Conservation (phyloP, 2,329 filamentous ascomycete species). For the Fusarium sp. region DNA sequence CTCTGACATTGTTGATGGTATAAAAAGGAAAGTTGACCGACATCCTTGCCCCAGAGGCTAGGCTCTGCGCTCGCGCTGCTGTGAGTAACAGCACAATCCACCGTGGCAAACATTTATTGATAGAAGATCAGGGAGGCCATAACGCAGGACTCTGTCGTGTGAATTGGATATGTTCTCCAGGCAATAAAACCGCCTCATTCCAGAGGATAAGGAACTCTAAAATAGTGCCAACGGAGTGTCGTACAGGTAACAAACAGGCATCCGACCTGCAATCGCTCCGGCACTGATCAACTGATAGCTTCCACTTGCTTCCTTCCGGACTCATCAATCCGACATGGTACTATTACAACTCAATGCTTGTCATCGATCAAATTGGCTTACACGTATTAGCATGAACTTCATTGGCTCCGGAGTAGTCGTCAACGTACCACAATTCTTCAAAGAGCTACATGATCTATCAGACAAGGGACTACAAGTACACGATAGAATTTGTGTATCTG, state of each 20-base stretch:
- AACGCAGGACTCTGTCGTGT: not conserved
- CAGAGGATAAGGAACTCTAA: constrained; percentile 13
- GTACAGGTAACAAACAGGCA: constrained; percentile 33
- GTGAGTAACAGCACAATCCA: constrained; percentile 11
- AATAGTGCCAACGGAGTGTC: constrained; percentile 50
- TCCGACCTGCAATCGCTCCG: not conserved
- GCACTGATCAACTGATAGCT: constrained; percentile 49
- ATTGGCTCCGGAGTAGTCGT: constrained; percentile 78
- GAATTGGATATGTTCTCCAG: not conserved
- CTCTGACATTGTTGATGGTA: not conserved
- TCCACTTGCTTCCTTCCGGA: constrained; percentile 75
- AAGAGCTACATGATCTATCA: constrained; percentile 55
- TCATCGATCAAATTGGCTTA: not conserved
- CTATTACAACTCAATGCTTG: not conserved
- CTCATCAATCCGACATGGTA: constrained; percentile 73
- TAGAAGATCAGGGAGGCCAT: not conserved
- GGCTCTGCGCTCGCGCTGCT: not conserved
- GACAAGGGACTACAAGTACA: constrained; percentile 49
- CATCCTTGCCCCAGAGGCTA: not conserved
- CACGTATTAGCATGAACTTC: constrained; percentile 66
- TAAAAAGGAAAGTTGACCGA: constrained; percentile 1
- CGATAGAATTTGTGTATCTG: constrained; percentile 7
- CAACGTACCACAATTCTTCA: constrained; percentile 64
- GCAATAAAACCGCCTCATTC: not conserved
- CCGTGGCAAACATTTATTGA: not conserved